phyloP scores from a whole-genome alignment of 306 rosid species.

The Calophaca sinica region DNA sequence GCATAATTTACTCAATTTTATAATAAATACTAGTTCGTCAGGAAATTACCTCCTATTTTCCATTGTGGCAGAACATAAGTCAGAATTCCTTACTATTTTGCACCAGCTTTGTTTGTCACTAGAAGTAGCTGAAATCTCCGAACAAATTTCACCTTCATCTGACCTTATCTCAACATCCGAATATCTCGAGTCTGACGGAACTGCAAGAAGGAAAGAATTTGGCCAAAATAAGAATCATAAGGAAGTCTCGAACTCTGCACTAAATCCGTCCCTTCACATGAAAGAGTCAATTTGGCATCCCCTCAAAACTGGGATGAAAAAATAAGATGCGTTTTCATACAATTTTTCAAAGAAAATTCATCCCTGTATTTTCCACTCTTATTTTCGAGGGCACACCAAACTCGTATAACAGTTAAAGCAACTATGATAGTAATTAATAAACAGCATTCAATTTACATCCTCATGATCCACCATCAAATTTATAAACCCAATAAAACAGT shows the following conservation, averaged over 20 bases:
- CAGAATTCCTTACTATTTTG: conserved; percentile 72
- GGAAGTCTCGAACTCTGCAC: conserved; percentile 19
- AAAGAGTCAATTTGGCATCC: too few species aligned
- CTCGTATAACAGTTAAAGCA: too few species aligned
- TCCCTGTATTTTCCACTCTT: too few species aligned
- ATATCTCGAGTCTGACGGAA: conserved; percentile 65
- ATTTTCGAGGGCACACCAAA: too few species aligned
- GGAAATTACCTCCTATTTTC: conserved; percentile 65
- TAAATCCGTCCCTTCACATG: not conserved
- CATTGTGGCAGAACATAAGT: conserved; percentile 73
- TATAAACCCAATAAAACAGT: too few species aligned
- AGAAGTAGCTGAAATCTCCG: conserved; percentile 59
- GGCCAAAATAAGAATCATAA: conserved; percentile 36
- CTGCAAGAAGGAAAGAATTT: conserved; percentile 54
- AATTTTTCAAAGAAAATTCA: not conserved
- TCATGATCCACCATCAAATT: too few species aligned
- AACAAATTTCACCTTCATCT: conserved; percentile 62
- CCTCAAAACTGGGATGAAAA: too few species aligned
- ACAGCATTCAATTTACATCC: too few species aligned
- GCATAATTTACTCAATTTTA: conserved; percentile 21
- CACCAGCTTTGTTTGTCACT: conserved; percentile 73
- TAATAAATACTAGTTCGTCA: not conserved
- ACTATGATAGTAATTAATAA: too few species aligned
- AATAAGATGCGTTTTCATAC: not conserved
- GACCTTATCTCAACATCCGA: conserved; percentile 70